A percentile compares a stretch with the other conserved stretches of the same genome.
Conservation (phyloP, 306 rosid species). For the Malus asiatica region DNA sequence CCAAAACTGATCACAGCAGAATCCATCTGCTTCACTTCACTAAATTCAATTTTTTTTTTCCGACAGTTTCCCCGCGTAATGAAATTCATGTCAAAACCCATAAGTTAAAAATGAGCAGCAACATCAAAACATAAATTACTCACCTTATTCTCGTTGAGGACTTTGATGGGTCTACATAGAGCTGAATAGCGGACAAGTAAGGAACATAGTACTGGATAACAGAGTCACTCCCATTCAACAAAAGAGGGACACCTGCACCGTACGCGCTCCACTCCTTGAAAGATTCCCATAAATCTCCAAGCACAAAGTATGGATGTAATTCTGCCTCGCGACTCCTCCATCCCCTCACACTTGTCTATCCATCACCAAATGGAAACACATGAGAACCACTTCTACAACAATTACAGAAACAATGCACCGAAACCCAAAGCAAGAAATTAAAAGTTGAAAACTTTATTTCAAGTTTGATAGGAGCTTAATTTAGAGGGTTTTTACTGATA, state of each 20-base stretch:
- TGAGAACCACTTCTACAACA: not conserved
- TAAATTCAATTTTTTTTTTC: not conserved
- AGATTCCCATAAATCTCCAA: constrained; percentile 84
- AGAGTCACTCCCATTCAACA: constrained; percentile 70
- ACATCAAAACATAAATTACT: not conserved
- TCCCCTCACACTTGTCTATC: constrained; percentile 47
- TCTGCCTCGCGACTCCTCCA: constrained; percentile 49
- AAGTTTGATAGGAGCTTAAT: not conserved
- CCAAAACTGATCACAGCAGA: not conserved
- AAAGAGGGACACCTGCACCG: constrained; percentile 76
- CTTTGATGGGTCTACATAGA: constrained; percentile 63
- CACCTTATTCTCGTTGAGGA: constrained; percentile 54
- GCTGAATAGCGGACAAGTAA: constrained; percentile 83
- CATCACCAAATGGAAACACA: constrained; percentile 9
- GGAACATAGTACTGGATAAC: constrained; percentile 84
- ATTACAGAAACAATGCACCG: not conserved
- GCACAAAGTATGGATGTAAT: constrained; percentile 67
- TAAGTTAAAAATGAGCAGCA: not conserved
- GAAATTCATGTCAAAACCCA: not conserved
- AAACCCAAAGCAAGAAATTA: not conserved
- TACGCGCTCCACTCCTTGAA: constrained; percentile 88
- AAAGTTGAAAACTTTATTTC: not conserved
- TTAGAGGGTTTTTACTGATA: not conserved
- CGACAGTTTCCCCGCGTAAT: not conserved
- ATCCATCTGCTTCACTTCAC: not conserved